phyloP scores from a whole-genome alignment of 352 stramenopile genomes.

The Globisporangium okanoganense region DNA sequence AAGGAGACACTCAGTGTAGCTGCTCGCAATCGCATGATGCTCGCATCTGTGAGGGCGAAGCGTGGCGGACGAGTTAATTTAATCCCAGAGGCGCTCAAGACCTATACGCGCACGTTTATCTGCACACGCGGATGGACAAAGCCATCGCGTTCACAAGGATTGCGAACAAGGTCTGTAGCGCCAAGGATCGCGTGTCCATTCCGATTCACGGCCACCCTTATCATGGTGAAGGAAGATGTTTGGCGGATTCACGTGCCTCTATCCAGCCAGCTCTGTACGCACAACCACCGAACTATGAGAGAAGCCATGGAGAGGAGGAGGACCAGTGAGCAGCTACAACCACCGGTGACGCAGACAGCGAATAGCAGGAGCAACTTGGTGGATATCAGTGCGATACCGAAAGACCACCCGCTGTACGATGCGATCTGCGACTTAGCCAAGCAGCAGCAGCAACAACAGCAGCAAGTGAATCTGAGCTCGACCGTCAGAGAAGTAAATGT shows the following conservation, averaged over 20 bases:
- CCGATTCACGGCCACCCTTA: too few relatives aligned
- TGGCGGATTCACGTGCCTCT: too few relatives aligned
- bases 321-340: too few relatives aligned
- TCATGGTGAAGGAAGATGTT: too few relatives aligned
- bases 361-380: conserved; percentile 1
- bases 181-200: too few relatives aligned
- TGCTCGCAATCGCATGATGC: neutral
- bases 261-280: too few relatives aligned
- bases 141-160: too few relatives aligned
- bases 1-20: neutral
- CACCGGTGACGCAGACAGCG: neutral
- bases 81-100: neutral
- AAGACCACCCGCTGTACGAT: neutral
- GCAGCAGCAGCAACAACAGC: neutral
- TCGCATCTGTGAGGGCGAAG: too few relatives aligned
- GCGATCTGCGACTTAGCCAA: neutral
- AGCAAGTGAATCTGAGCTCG: neutral
- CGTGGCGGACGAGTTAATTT: neutral
- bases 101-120: neutral
- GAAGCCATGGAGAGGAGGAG: too few relatives aligned
- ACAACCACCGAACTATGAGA: too few relatives aligned
- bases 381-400: neutral
- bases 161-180: too few relatives aligned
- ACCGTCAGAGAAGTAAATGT: neutral
- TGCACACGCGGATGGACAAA: neutral